A percentile compares a stretch with the other conserved stretches of the same genome.
phyloP scores from a whole-genome alignment of 306 rosid species.

The Dryas drummondii region DNA sequence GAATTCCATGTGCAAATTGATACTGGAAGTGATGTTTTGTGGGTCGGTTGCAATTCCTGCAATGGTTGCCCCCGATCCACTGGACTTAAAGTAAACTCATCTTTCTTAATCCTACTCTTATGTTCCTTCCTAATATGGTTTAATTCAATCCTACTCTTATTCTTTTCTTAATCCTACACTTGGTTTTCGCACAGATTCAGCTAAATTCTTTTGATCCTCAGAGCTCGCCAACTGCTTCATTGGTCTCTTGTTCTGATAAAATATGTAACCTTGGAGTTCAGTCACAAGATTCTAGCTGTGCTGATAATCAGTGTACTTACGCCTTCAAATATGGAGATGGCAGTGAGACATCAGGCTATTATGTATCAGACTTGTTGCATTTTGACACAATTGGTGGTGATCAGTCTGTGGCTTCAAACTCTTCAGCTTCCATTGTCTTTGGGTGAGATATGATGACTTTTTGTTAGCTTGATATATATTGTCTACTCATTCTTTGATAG shows the following conservation, averaged over 20 bases:
- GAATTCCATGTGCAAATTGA: constrained; percentile 76
- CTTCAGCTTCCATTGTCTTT: constrained; percentile 67
- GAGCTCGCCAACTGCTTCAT: constrained; percentile 63
- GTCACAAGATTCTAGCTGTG: constrained; percentile 65
- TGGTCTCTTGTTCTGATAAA: constrained; percentile 62
- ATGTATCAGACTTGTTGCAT: constrained; percentile 63
- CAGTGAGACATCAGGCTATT: constrained; percentile 77
- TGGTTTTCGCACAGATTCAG: constrained; percentile 46
- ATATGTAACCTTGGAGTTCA: constrained; percentile 54
- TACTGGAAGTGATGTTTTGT: constrained; percentile 76
- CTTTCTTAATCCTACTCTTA: not conserved
- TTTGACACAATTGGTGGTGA: constrained; percentile 45
- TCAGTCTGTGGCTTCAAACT: constrained; percentile 45
- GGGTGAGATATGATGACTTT: constrained; percentile 50
- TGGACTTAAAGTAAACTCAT: constrained; percentile 53
- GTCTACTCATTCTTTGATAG: no score
- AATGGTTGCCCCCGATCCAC: constrained; percentile 69
- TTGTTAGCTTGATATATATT: no score
- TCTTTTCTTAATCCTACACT: not conserved
- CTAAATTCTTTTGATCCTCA: constrained; percentile 57
- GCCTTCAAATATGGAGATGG: constrained; percentile 81
- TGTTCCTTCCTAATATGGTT: no score
- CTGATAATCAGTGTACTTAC: constrained; percentile 64
- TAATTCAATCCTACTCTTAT: not conserved
- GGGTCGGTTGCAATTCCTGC: constrained; percentile 71